A percentile compares a stretch with the other conserved stretches of the same genome.
Conservation (phyloP, 2,329 filamentous ascomycete species). For the Paraconiothyrium brasiliense region DNA sequence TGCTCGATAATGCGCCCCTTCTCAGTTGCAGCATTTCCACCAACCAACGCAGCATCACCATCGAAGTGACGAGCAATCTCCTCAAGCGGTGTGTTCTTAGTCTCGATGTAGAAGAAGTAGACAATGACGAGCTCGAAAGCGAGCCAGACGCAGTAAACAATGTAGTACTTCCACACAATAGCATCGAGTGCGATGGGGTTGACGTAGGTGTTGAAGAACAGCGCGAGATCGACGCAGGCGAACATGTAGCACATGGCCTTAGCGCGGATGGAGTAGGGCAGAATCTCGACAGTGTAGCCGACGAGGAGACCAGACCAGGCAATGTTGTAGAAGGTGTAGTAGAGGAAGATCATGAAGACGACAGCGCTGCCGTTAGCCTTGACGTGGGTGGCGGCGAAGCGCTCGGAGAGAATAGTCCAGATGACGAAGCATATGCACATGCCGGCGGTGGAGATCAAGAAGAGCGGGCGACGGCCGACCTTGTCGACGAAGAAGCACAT, state of each 20-base stretch:
- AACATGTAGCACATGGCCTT: constrained; percentile 60
- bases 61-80: constrained; percentile 37
- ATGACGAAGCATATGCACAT: constrained; percentile 48
- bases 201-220: constrained; percentile 56
- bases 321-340: constrained; percentile 62
- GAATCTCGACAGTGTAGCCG: constrained; percentile 62
- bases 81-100: constrained; percentile 35
- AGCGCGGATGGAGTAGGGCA: constrained; percentile 59
- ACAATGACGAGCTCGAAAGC: constrained; percentile 44
- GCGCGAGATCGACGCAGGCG: constrained; percentile 55
- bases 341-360: constrained; percentile 62
- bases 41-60: constrained; percentile 50
- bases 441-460: constrained; percentile 55
- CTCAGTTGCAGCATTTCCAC: constrained; percentile 47
- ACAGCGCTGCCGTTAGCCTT: constrained; percentile 54
- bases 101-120: constrained; percentile 40
- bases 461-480: constrained; percentile 66
- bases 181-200: constrained; percentile 54
- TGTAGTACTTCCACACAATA: constrained; percentile 56
- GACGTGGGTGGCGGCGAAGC: constrained; percentile 31
- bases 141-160: constrained; percentile 52
- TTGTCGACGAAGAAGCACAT: constrained; percentile 57
- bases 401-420: constrained; percentile 51
- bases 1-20: constrained; percentile 37
- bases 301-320: constrained; percentile 68